Evolutionary conservation across 768 basidiomycete species (phyloP), one percentile per base, ranked within the genome.

Genomic region (Holtermannia corniformis): DNA sequence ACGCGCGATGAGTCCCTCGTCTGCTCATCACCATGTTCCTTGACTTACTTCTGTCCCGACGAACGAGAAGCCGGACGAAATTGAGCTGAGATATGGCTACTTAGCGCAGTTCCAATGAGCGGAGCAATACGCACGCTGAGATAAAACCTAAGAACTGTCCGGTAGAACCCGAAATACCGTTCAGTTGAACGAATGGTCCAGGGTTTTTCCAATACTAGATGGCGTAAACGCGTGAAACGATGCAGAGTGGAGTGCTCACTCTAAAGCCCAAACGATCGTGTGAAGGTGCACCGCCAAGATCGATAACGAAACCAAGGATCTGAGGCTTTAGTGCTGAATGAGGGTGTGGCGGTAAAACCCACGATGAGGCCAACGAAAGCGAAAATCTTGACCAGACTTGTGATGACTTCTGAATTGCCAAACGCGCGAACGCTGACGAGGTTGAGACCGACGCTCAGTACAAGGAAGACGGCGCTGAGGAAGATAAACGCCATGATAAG

Each of bases 21-120:
- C n/a, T n/a, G n/a, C n/a, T n/a, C n/a, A n/a, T n/a, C 81, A 52
- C 16, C 16, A 41, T 41, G n/a, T 41, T 12, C n/a, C 81, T 37
- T 87, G 81, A 41, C 85, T 72, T n/a, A n/a, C n/a, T 64, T 88
- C 86, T 76, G 86, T 80, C 37, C 82, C 85, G 62, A 84, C 81
- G 75, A 82, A 84, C 4, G 85, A 85, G 77, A 86, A 90, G 1
- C 81, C 81, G n/a, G n/a, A n/a, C n/a, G n/a, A n/a, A n/a, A n/a
- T n/a, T n/a, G n/a, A 13, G 80, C 80, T 58, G 78, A 76, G 41
- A 79, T 75, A 52, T 80, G 56, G 2, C 77, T 77, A 26, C 71
- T 65, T n/a, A n/a, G n/a, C n/a, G n/a, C n/a, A n/a, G n/a, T n/a
- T n/a, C n/a, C n/a, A n/a, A n/a, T n/a, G n/a, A n/a, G n/a, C n/a